These are phyloP conservation scores for Coriaria nepalensis DNA, from an alignment of 306 rosid species.

Conservation along the genomic window DNA sequence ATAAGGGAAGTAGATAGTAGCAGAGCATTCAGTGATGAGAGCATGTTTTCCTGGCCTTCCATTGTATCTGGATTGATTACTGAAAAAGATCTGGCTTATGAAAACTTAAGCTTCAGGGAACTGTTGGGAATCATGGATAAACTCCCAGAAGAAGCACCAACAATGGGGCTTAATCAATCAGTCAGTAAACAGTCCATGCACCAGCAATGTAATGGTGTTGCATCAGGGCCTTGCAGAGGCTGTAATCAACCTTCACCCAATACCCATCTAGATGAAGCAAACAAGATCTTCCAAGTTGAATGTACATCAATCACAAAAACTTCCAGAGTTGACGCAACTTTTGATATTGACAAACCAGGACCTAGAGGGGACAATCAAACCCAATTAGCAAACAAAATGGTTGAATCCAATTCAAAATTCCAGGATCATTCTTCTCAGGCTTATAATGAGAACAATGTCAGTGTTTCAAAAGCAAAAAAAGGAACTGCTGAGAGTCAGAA, in stretches of 20 bases:
- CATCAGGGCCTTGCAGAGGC: slow-evolving; percentile 15
- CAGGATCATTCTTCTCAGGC: slow-evolving; percentile 20
- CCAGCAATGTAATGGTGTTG: slow-evolving; percentile 19
- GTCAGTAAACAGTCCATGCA: slow-evolving; percentile 21
- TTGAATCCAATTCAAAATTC: slow-evolving; percentile 22
- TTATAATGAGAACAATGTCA: slow-evolving; percentile 17
- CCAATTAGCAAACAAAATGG: slow-evolving; percentile 16
- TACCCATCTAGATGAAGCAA: slow-evolving; percentile 20
- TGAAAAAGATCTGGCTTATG: slow-evolving; percentile 18
- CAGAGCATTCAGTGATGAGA: slow-evolving; percentile 39
- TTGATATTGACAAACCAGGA: slow-evolving; percentile 14
- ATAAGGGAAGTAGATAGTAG: slow-evolving; percentile 22
- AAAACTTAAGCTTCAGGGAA: slow-evolving; percentile 24
- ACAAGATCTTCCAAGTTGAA: slow-evolving; percentile 23
- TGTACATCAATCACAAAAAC: slow-evolving; percentile 20
- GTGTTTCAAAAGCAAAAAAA: slow-evolving; percentile 39
- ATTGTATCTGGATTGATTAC: slow-evolving; percentile 18
- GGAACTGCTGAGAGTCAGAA: slow-evolving; percentile 27
- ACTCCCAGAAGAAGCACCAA: slow-evolving; percentile 18
- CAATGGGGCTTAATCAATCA: slow-evolving; percentile 23
- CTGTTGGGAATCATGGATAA: slow-evolving; percentile 18
- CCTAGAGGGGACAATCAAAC: slow-evolving; percentile 20
- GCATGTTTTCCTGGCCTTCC: slow-evolving; percentile 36
- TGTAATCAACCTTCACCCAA: slow-evolving; percentile 18
- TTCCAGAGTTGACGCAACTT: slow-evolving; percentile 16